Conservation (phyloP, 2,329 filamentous ascomycete species). For the Alternaria infectoria region DNA sequence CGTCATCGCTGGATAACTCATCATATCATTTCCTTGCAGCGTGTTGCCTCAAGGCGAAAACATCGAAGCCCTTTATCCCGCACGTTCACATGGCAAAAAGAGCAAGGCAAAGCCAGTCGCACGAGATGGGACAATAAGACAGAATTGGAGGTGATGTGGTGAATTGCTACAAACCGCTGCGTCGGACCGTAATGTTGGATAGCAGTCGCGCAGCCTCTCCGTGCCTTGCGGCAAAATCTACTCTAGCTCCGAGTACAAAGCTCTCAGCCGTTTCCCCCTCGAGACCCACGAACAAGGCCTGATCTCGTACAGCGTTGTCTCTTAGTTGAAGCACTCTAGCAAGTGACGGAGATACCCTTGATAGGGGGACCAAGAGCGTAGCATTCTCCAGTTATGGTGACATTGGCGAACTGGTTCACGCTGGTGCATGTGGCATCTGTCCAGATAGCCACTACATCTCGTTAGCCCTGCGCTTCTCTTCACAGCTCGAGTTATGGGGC, state of each 20-base stretch:
- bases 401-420: constrained; percentile 9
- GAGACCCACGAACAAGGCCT: neutral
- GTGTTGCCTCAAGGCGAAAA: neutral
- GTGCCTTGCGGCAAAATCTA: constrained; percentile 6
- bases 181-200: constrained; percentile 7
- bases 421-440: constrained; percentile 8
- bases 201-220: neutral
- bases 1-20: neutral
- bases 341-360: constrained; percentile 14
- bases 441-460: constrained; percentile 11
- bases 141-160: neutral
- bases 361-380: constrained; percentile 14
- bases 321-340: constrained; percentile 2
- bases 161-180: neutral
- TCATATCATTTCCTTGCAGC: neutral
- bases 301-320: neutral
- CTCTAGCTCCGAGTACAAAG: neutral
- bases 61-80: neutral
- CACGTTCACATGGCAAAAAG: neutral
- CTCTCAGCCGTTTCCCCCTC: neutral
- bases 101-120: neutral
- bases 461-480: neutral
- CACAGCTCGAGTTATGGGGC: neutral
- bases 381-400: constrained; percentile 1
- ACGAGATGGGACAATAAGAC: neutral